These are phyloP conservation scores for Diaporthe eres DNA, from an alignment of 2,329 filamentous ascomycete species.

Conservation along the genomic window DNA sequence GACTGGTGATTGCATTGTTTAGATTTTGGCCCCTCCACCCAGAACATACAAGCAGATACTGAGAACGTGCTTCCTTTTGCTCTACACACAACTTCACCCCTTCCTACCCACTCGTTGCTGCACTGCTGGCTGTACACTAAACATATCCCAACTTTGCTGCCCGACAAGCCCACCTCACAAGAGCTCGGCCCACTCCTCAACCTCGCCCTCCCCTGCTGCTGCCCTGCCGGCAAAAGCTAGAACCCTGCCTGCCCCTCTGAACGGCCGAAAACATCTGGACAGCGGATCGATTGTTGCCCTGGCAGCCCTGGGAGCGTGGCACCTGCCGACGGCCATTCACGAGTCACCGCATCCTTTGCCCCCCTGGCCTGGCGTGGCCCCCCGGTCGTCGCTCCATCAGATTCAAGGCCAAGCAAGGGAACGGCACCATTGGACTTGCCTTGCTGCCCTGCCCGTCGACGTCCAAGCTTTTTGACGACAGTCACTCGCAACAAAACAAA, in stretches of 20 bases:
- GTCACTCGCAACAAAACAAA: constrained; percentile 32
- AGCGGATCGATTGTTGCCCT: constrained; percentile 27
- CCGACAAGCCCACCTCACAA: constrained; percentile 14
- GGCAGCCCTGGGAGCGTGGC: constrained; percentile 27
- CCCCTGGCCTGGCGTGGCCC: constrained; percentile 23
- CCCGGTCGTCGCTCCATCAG: constrained; percentile 13
- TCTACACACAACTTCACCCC: not conserved
- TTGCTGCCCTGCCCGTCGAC: constrained; percentile 32
- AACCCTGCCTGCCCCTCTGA: constrained; percentile 26
- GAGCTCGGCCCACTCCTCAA: constrained; percentile 1
- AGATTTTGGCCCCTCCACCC: constrained; percentile 3
- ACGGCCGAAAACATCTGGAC: constrained; percentile 24
- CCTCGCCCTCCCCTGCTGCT: constrained; percentile 4
- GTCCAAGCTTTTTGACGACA: constrained; percentile 36
- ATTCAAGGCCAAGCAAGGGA: constrained; percentile 22
- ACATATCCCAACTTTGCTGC: constrained; percentile 5
- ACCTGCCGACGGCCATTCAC: constrained; percentile 28
- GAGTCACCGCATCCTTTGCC: constrained; percentile 2
- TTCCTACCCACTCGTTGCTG: no score
- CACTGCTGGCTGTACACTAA: not conserved
- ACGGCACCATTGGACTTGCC: constrained; percentile 16
- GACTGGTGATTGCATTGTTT: constrained; percentile 21
- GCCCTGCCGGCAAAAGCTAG: constrained; percentile 23
- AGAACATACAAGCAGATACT: not conserved
- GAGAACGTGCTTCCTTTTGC: not conserved